These are phyloP conservation scores for Pyrenophora tritici-repentis DNA, from an alignment of 2,329 filamentous ascomycete species.

Conservation along the genomic window DNA sequence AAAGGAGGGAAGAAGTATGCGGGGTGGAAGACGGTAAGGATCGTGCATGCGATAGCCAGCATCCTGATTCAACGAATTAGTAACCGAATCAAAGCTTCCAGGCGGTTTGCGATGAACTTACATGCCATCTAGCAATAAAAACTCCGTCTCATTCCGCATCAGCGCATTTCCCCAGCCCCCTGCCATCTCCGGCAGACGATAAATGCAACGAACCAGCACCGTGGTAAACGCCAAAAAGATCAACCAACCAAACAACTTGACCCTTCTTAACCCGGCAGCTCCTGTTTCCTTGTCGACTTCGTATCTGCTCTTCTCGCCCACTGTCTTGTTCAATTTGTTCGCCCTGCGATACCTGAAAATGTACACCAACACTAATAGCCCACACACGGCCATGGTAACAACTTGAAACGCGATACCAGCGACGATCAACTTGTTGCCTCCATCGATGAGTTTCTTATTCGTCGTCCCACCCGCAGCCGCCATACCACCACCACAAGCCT, in stretches of 20 bases:
- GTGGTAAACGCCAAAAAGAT: slow-evolving; percentile 48
- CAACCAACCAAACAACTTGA: slow-evolving; percentile 29
- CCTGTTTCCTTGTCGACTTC: slow-evolving; percentile 29
- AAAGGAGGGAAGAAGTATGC: slow-evolving; percentile 38
- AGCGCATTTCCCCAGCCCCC: slow-evolving; percentile 51
- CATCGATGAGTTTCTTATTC: slow-evolving; percentile 42
- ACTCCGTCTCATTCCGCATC: slow-evolving; percentile 53
- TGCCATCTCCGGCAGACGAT: slow-evolving; percentile 54
- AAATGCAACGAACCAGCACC: slow-evolving; percentile 54
- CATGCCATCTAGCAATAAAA: slow-evolving; percentile 56
- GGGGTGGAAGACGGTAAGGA: slow-evolving; percentile 33
- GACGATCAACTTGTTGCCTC: slow-evolving; percentile 60
- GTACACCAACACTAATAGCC: slow-evolving; percentile 45
- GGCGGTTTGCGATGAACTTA: slow-evolving; percentile 12
- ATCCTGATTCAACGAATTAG: slow-evolving; percentile 24
- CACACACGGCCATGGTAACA: slow-evolving; percentile 55
- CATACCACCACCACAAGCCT: slow-evolving; percentile 61
- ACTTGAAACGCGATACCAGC: slow-evolving; percentile 62
- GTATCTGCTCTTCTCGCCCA: slow-evolving; percentile 32
- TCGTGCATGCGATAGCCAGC: slow-evolving; percentile 33
- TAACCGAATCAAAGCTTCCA: background rate
- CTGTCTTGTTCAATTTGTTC: slow-evolving; percentile 4
- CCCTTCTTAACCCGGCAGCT: slow-evolving; percentile 17
- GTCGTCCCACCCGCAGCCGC: slow-evolving; percentile 49
- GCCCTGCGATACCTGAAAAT: slow-evolving; percentile 31